These are phyloP conservation scores for Retiboletus flavoniger DNA, from an alignment of 1,284 basidiomycete species.

Conservation along the genomic window DNA sequence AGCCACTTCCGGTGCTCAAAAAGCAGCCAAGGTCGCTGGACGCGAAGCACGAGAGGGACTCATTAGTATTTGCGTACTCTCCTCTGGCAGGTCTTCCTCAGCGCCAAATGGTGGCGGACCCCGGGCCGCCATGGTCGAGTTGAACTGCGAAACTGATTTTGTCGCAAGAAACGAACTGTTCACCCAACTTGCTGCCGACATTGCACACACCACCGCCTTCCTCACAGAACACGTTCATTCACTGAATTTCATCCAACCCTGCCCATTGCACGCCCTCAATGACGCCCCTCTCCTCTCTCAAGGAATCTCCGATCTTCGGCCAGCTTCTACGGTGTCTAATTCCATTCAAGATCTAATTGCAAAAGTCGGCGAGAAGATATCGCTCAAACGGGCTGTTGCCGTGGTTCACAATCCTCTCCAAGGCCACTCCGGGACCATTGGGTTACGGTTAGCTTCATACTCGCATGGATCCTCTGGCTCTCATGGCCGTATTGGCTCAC, in stretches of 20 bases:
- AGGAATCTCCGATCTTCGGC: constrained; percentile 36
- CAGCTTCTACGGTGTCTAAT: constrained; percentile 59
- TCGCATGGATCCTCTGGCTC: constrained; percentile 64
- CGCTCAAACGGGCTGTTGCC: constrained; percentile 70
- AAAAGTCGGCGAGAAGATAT: constrained; percentile 89
- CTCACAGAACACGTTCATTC: constrained; percentile 54
- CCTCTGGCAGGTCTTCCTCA: constrained; percentile 46
- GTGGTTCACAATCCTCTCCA: constrained; percentile 63
- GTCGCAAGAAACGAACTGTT: constrained; percentile 90
- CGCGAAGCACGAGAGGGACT: constrained; percentile 78
- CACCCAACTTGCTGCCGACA: constrained; percentile 70
- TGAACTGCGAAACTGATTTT: constrained; percentile 98
- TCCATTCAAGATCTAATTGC: constrained; percentile 81
- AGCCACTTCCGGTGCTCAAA: constrained; percentile 67
- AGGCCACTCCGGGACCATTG: constrained; percentile 38
- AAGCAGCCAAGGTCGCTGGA: constrained; percentile 80
- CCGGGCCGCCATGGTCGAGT: constrained; percentile 84
- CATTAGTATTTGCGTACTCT: constrained; percentile 73
- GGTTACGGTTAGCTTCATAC: constrained; percentile 74
- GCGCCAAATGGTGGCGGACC: constrained; percentile 46
- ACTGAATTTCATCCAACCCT: constrained; percentile 41
- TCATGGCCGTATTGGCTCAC: constrained; percentile 70
- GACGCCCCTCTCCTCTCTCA: constrained; percentile 69
- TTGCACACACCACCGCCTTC: constrained; percentile 87
- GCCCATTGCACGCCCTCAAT: constrained; percentile 53